Base-by-base conservation (phyloP, 2,329 filamentous ascomycete species). In the Diaporthe longicolla region DNA sequence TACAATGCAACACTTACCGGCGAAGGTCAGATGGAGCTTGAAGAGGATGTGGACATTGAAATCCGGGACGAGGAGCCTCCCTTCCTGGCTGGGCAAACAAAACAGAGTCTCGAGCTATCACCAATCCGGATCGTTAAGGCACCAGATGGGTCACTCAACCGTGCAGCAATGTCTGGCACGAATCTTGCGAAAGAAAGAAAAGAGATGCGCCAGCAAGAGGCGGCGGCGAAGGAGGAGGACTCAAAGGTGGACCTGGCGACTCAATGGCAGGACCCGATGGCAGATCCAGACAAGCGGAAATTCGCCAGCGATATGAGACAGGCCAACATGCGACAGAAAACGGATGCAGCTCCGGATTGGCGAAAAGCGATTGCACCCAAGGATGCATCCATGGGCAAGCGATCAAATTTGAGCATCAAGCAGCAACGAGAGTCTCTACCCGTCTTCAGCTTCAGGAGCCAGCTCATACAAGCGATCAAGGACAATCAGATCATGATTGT, bases 211-310 rank as follows among this genome's bases (percentile, higher is more conserved):
- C 94, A 98, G 79, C 93, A 97, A 81, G 96, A 99, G 83, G 92
- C 91, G 0, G 93, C 97, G 74, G 95, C 84, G 86, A 93, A 84
- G 85, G 93, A 95, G 29, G 91, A 97, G 75, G 91, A 94, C 76
- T 89, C 91, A 0, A 93, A 95, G 79, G 93, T 97, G 43, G 95
- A 98, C 79, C 86, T 99, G 4, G 91, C 93, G 70, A 91, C 94
- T 17, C 95, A 98, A 82, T 99, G 97, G 97, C 93, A 98, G 73
- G 97, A 99, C 82, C 97, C 97, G 0, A 98, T 99, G 95, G 93
- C 95, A 19, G 91, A 92, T 32, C 93, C 94, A 1, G 93, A 97
- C 77, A 91, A 95, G 81, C 90, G 93, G 72, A 93, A 97, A 77
- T 99, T 99, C 83, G 97, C 97, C 1, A 93, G 93, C 77, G 97